Conservation (phyloP, 371 early-diverging fungal genomes). For the Mortierella sp. region DNA sequence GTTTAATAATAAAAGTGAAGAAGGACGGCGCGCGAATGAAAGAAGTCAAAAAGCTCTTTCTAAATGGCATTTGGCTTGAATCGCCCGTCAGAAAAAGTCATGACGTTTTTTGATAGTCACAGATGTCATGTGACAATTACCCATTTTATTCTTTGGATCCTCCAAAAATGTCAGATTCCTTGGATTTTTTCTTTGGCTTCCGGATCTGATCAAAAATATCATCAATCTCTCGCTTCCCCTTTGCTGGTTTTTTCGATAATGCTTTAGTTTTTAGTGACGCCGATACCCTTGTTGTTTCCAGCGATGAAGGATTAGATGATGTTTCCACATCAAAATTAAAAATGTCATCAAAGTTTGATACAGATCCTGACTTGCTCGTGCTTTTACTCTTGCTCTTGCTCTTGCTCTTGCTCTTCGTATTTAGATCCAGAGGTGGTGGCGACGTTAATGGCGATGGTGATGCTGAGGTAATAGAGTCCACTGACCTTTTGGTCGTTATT, state of each 20-base stretch:
- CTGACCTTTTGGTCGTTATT: neutral
- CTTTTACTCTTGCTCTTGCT: neutral
- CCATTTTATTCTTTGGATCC: constrained; percentile 13
- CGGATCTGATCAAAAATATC: constrained; percentile 17
- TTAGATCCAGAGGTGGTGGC: neutral
- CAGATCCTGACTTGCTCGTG: constrained; percentile 13
- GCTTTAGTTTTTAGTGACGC: neutral
- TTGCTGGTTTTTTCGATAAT: constrained; percentile 2
- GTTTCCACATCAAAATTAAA: constrained; percentile 16
- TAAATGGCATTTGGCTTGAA: no score
- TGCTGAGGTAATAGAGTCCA: neutral
- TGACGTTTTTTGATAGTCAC: neutral
- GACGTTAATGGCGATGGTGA: neutral
- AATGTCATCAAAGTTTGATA: constrained; percentile 38
- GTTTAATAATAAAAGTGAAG: neutral
- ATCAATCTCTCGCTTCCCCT: constrained; percentile 31
- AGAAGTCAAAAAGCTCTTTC: neutral
- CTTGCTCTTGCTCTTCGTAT: constrained; percentile 9
- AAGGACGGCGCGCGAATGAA: neutral
- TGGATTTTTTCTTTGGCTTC: constrained; percentile 14
- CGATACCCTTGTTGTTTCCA: neutral
- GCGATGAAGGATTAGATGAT: neutral
- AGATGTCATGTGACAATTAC: constrained; percentile 3
- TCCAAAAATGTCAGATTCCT: constrained; percentile 13
- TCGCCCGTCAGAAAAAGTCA: neutral